Base-by-base conservation (phyloP, 225 moss, liverwort and hornwort genomes). In the Neckera pumila region DNA sequence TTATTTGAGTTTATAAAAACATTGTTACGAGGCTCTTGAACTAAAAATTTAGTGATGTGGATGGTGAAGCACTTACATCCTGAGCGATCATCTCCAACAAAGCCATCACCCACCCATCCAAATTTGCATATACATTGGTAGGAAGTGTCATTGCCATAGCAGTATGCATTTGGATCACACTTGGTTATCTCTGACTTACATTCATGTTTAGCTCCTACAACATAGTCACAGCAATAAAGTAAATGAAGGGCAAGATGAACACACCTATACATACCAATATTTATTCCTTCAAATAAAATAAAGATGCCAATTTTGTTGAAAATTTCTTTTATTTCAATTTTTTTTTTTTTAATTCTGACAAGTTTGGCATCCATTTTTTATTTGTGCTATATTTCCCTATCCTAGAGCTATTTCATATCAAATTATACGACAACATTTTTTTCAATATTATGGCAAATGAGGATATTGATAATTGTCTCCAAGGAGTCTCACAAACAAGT, bases 71-170 rank as follows among this genome's bases (percentile, higher is more conserved):
- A 5, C 85, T 90, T 85, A 90, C 90, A 90, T 88, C 90, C 56
- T 7, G 14, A 38, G 61, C 69, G 42, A 61, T 62, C 76, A 16
- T 36, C 18, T 31, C 88, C 86, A 56, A 82, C 47, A 62, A 16
- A 22, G 25, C 88, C 91, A 79, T 91, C 88, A 31, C 91, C 83
- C 8, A 38, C 26, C 84, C 77, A 91, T 31, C 88, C 86, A 17
- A 16, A 13, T 21, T 20, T n/a, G 62, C 88, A 91, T 3, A 58
- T 15, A 38, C 91, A 91, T 8, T 78, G 47, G 9, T 88, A 89
- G 23, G 57, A 69, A 40, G 13, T 64, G 3, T 66, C 8, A 17
- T 45, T 71, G 56, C 86, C 86, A 34, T 51, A 28, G 64, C 88
- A 91, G 43, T 63, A 58, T 11, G 88, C 83, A 18, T 88, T 83